Evolutionary conservation across 2,329 filamentous ascomycete genomes (phyloP).

Genomic region (Ophioceras dolichostomum): DNA sequence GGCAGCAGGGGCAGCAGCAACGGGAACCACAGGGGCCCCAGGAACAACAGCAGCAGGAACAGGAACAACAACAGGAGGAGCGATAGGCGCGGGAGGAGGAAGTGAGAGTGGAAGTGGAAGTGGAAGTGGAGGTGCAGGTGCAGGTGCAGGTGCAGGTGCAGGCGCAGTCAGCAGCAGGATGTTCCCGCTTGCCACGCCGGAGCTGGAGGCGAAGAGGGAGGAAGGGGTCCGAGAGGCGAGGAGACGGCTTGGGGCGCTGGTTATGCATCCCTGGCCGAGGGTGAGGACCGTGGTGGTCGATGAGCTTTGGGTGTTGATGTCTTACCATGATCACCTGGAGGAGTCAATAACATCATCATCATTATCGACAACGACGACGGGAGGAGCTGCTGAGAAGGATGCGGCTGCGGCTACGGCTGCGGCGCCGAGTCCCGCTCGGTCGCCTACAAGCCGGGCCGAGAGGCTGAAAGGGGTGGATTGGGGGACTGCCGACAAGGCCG

Average conservation of each 20-base stretch:
- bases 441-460: conserved; percentile 14
- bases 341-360: too few relatives aligned
- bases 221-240: conserved; percentile 40
- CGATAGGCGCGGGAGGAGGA: background rate
- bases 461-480: conserved; percentile 43
- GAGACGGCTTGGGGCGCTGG: conserved; percentile 58
- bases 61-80: background rate
- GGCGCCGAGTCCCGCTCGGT: too few relatives aligned
- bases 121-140: conserved; percentile 4
- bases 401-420: background rate
- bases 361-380: too few relatives aligned
- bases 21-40: background rate
- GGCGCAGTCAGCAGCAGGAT: conserved; percentile 2
- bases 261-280: conserved; percentile 73
- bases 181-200: conserved; percentile 1
- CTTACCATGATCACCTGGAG: too few relatives aligned
- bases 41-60: background rate
- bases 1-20: background rate
- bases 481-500: conserved; percentile 36
- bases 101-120: too few relatives aligned
- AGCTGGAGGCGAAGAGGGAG: conserved; percentile 19
- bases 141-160: too few relatives aligned
- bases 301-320: conserved; percentile 40
- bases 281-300: conserved; percentile 51
- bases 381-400: too few relatives aligned